Conservation (phyloP, 345 rosid species). For the Linum lewisii region DNA sequence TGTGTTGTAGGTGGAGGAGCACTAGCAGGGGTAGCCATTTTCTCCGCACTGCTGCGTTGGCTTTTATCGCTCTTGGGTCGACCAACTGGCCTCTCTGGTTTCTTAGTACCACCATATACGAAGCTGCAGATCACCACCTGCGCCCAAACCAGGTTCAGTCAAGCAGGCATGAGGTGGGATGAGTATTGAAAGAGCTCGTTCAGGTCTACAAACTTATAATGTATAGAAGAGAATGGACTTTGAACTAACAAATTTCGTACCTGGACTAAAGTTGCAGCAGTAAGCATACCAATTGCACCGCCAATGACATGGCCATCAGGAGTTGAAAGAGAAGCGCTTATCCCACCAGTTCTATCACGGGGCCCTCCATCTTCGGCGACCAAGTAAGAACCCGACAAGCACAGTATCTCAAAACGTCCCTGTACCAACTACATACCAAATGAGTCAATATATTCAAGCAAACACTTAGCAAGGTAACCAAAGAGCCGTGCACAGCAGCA, state of each 20-base stretch:
- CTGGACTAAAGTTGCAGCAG: constrained; percentile 81
- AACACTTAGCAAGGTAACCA: too few species aligned
- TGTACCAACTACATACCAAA: constrained; percentile 28
- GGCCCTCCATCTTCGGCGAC: constrained; percentile 84
- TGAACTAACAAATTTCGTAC: constrained; percentile 19
- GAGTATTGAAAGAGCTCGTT: too few species aligned
- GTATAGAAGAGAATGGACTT: too few species aligned
- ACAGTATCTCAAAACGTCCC: constrained; percentile 92
- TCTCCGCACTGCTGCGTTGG: constrained; percentile 24
- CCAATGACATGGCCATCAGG: constrained; percentile 91
- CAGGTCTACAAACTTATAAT: too few species aligned
- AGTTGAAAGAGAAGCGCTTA: constrained; percentile 87
- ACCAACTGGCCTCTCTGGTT: constrained; percentile 41
- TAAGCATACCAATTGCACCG: constrained; percentile 73
- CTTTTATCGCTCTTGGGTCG: constrained; percentile 37
- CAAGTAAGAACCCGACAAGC: constrained; percentile 90
- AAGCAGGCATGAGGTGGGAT: neutral
- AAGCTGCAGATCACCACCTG: constrained; percentile 96
- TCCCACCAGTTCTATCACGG: constrained; percentile 69
- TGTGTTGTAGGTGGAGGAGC: constrained; percentile 21
- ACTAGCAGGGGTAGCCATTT: constrained; percentile 19
- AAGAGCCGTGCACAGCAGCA: too few species aligned
- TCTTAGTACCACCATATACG: constrained; percentile 54
- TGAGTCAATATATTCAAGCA: constrained; percentile 10
- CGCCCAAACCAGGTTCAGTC: constrained; percentile 10